A percentile compares a stretch with the other conserved stretches of the same genome.
These are phyloP conservation scores for Colletotrichum acutatum DNA, from an alignment of 2,329 filamentous ascomycete species.

Conservation along the genomic window DNA sequence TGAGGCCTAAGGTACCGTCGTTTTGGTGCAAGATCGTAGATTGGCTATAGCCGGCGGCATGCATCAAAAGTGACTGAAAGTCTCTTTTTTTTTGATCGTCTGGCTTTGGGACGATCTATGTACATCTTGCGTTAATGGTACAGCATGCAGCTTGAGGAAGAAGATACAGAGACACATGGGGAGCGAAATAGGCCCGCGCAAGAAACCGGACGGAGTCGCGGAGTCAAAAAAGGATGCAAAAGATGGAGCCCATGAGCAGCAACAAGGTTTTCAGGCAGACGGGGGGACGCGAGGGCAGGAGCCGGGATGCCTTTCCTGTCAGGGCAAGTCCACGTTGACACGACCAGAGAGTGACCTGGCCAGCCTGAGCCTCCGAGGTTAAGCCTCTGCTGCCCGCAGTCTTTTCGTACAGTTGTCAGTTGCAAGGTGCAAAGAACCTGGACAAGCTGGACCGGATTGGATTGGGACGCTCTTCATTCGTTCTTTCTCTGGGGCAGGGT, in stretches of 20 bases:
- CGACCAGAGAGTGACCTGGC: not conserved
- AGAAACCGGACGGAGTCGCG: not conserved
- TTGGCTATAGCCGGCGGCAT: not conserved
- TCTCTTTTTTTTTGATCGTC: not conserved
- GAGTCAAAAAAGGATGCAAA: not conserved
- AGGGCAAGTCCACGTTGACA: slow-evolving; percentile 7
- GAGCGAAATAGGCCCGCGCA: not conserved
- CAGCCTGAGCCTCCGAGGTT: not conserved
- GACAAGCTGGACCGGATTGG: not conserved
- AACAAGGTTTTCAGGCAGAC: slow-evolving; percentile 35
- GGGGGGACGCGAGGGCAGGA: slow-evolving; percentile 6
- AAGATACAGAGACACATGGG: not conserved
- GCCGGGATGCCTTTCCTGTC: slow-evolving; percentile 20
- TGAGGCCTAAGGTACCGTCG: slow-evolving; percentile 3
- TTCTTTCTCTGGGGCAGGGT: not conserved
- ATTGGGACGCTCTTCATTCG: not conserved
- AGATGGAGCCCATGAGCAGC: not conserved
- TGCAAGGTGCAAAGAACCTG: not conserved
- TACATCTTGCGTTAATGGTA: too few species aligned
- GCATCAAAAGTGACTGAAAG: not conserved
- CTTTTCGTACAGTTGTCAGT: not conserved
- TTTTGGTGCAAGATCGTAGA: not conserved
- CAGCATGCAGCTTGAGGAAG: too few species aligned
- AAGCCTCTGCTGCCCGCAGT: not conserved
- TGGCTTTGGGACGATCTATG: not conserved